These are phyloP conservation scores for Spergularia azorica DNA, from an alignment of 179 eudicot species.

Conservation along the genomic window DNA sequence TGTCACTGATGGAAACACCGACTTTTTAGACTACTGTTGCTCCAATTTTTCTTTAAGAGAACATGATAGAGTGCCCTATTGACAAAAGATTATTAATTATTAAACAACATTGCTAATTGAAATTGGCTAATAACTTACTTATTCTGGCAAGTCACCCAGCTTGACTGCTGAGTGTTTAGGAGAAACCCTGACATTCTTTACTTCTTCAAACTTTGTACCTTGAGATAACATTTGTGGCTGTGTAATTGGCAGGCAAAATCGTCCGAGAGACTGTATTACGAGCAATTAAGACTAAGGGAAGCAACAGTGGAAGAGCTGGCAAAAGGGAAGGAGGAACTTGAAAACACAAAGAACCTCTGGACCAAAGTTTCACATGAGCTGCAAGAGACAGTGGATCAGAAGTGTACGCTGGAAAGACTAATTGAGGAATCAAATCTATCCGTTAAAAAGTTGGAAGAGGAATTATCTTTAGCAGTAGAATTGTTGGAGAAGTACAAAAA, in stretches of 20 bases:
- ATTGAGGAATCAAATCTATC: slow-evolving; percentile 41
- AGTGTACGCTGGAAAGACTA: slow-evolving; percentile 46
- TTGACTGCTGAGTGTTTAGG: too few species aligned
- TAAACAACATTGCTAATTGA: too few species aligned
- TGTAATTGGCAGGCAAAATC: neutral
- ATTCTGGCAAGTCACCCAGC: too few species aligned
- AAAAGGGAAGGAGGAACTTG: slow-evolving; percentile 42
- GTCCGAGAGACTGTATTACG: neutral
- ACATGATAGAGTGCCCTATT: neutral
- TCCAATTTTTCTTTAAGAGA: too few species aligned
- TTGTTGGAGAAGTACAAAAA: slow-evolving; percentile 50
- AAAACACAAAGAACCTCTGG: slow-evolving; percentile 34
- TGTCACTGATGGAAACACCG: too few species aligned
- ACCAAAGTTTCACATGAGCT: slow-evolving; percentile 41
- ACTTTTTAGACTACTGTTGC: too few species aligned
- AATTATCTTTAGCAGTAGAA: slow-evolving; percentile 54
- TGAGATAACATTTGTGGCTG: neutral
- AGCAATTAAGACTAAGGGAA: slow-evolving; percentile 38
- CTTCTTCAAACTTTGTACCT: too few species aligned
- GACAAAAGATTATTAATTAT: too few species aligned
- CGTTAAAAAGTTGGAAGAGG: slow-evolving; percentile 55
- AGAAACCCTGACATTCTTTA: too few species aligned
- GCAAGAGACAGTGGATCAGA: slow-evolving; percentile 38
- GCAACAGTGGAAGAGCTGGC: slow-evolving; percentile 48
- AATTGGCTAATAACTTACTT: too few species aligned